A percentile compares a stretch with the other conserved stretches of the same genome.
phyloP scores from a whole-genome alignment of 163 green algal species.

The Chlamydomonas reinhardtii region DNA sequence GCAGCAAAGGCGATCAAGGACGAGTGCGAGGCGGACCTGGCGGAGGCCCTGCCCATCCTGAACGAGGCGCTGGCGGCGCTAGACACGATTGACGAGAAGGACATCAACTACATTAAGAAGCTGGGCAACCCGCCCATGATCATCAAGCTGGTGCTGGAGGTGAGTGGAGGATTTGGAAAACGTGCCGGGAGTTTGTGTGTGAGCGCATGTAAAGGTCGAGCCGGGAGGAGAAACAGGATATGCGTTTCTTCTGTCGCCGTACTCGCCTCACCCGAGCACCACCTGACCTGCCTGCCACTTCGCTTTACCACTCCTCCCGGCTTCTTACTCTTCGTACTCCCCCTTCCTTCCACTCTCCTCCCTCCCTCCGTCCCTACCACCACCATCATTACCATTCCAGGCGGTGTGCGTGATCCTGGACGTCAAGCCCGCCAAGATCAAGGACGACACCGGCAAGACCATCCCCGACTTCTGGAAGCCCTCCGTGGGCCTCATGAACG shows the following conservation, averaged over 20 bases:
- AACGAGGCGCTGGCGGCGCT: constrained; percentile 84
- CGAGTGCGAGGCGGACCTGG: constrained; percentile 85
- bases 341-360: background rate
- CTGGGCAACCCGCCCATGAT: constrained; percentile 85
- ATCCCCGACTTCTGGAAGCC: constrained; percentile 84
- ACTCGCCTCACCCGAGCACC: no score
- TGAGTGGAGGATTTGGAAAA: background rate
- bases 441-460: constrained; percentile 68
- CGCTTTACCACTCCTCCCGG: no score
- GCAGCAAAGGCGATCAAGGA: constrained; percentile 87
- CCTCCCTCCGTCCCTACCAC: background rate
- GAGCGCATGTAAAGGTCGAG: background rate
- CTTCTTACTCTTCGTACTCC: no score
- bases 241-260: no score
- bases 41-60: constrained; percentile 82
- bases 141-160: constrained; percentile 84
- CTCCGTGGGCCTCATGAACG: constrained; percentile 74
- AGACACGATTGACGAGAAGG: constrained; percentile 89
- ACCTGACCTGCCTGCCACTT: no score
- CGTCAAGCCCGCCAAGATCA: constrained; percentile 82
- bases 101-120: constrained; percentile 89
- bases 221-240: no score
- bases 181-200: no score
- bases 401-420: constrained; percentile 89
- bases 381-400: constrained; percentile 56